phyloP scores from a whole-genome alignment of 2,329 filamentous ascomycete genomes.

The Colletotrichum spaethianum region DNA sequence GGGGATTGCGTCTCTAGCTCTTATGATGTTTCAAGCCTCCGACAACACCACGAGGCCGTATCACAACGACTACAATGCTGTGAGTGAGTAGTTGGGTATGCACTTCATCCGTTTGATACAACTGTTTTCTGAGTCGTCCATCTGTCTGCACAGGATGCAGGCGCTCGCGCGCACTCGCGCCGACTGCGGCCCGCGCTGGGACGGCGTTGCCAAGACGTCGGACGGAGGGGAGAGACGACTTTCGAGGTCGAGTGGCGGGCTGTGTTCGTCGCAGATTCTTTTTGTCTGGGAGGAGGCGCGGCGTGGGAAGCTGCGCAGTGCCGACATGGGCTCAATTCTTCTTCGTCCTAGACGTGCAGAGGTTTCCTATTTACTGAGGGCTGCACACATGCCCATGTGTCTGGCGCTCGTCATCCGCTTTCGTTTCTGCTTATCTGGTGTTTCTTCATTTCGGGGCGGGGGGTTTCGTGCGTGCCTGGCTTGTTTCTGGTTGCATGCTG shows the following conservation, averaged over 20 bases:
- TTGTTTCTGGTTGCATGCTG: neutral
- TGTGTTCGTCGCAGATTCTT: conserved; percentile 12
- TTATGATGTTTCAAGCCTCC: neutral
- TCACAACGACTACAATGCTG: neutral
- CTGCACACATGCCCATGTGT: neutral
- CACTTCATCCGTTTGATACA: neutral
- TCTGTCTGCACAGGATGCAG: too few species aligned
- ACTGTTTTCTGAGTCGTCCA: neutral
- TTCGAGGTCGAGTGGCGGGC: neutral
- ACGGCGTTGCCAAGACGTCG: conserved; percentile 17
- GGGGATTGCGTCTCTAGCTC: neutral
- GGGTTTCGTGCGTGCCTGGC: neutral
- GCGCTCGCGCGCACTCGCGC: neutral
- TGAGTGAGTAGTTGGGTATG: neutral
- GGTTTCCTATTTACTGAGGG: too few species aligned
- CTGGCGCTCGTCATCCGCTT: neutral
- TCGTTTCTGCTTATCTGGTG: neutral
- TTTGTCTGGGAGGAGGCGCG: neutral
- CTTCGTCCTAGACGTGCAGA: neutral
- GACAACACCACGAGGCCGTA: neutral
- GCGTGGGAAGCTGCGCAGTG: neutral
- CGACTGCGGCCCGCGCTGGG: neutral
- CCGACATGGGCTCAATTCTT: neutral
- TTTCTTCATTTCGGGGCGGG: too few species aligned
- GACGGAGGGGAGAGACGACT: neutral